phyloP scores from a whole-genome alignment of 2,329 filamentous ascomycete genomes.

The Aspergillus awamori region DNA sequence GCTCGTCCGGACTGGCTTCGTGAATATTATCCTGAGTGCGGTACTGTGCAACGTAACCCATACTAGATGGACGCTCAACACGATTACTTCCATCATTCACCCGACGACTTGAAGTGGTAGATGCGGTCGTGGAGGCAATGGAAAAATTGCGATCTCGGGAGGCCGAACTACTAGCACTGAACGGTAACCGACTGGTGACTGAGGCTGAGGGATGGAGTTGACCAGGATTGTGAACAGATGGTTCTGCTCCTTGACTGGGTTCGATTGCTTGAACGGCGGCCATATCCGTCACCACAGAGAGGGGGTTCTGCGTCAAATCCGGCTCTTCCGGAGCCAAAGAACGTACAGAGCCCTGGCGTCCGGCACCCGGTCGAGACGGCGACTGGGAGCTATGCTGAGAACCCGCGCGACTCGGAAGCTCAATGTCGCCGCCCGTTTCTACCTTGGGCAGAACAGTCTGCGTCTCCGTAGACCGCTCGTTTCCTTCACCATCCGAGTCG shows the following conservation, averaged over 20 bases:
- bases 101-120: constrained; percentile 41
- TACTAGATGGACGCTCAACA: constrained; percentile 48
- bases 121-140: constrained; percentile 41
- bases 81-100: constrained; percentile 30
- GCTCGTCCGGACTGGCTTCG: constrained; percentile 41
- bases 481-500: constrained; percentile 30
- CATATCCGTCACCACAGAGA: constrained; percentile 27
- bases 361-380: constrained; percentile 69
- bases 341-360: constrained; percentile 45
- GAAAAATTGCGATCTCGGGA: constrained; percentile 41
- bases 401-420: constrained; percentile 64
- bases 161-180: constrained; percentile 41
- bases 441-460: constrained; percentile 62
- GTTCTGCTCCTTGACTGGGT: constrained; percentile 18
- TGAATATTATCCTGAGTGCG: constrained; percentile 54
- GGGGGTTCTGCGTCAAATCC: constrained; percentile 13
- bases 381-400: constrained; percentile 59
- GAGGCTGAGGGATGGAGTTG: constrained; percentile 32
- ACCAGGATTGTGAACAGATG: constrained; percentile 14
- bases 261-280: constrained; percentile 12
- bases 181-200: constrained; percentile 45
- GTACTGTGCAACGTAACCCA: constrained; percentile 55
- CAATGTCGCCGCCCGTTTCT: constrained; percentile 62
- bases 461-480: constrained; percentile 28
- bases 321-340: constrained; percentile 21